These are phyloP conservation scores for Biscutella laevigata DNA, from an alignment of 441 rosid genomes.

Conservation along the genomic window DNA sequence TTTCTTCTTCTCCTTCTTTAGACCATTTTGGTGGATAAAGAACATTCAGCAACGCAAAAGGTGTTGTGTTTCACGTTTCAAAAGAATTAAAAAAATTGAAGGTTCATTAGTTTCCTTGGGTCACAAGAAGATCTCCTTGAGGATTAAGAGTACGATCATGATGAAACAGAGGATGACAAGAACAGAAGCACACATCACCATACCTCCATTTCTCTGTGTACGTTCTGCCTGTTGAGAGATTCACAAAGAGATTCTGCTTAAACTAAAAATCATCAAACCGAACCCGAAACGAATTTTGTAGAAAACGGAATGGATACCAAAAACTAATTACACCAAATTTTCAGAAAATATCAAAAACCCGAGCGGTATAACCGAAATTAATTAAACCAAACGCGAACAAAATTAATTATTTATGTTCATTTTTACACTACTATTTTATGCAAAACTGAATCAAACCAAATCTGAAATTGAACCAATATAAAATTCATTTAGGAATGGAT, in stretches of 20 bases:
- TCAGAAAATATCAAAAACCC: too few relatives aligned
- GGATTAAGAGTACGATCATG: slow-evolving; percentile 78
- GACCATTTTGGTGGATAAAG: background rate
- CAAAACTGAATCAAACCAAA: too few relatives aligned
- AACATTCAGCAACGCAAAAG: slow-evolving; percentile 11
- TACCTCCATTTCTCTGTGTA: slow-evolving; percentile 87
- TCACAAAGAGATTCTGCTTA: background rate
- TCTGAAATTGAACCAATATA: too few relatives aligned
- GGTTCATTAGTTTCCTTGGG: background rate
- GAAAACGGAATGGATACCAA: too few relatives aligned
- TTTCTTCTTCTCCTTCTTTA: background rate
- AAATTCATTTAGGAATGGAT: too few relatives aligned
- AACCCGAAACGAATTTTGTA: too few relatives aligned
- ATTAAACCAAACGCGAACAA: too few relatives aligned
- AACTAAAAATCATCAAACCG: too few relatives aligned
- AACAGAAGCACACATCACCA: slow-evolving; percentile 85
- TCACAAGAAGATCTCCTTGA: slow-evolving; percentile 70
- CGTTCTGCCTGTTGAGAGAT: slow-evolving; percentile 68
- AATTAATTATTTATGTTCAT: too few relatives aligned
- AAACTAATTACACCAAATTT: too few relatives aligned
- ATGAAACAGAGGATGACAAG: slow-evolving; percentile 86
- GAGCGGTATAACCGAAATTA: too few relatives aligned
- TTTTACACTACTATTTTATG: too few relatives aligned
- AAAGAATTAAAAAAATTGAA: slow-evolving; percentile 17
- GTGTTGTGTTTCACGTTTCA: background rate